Evolutionary conservation across 371 early-diverging fungal species (phyloP).

Genomic region (Lichtheimia ornata): DNA sequence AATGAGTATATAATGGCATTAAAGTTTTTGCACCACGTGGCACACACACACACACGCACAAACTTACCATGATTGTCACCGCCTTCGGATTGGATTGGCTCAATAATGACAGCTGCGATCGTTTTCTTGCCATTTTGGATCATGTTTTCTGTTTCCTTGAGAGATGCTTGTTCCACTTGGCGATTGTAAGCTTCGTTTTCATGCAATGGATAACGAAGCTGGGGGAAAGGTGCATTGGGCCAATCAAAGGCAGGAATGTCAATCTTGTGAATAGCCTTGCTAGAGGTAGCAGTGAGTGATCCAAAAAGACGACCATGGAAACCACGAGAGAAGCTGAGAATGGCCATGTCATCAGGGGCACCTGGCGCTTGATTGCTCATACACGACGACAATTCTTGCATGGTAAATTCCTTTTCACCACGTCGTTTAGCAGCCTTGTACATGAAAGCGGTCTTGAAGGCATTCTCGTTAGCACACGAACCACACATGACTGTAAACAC

Average conservation of each 20-base stretch:
- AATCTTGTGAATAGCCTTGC: slow-evolving; percentile 73
- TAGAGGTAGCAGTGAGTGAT: slow-evolving; percentile 68
- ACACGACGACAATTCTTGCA: slow-evolving; percentile 56
- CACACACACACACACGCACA: neutral
- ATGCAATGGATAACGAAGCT: slow-evolving; percentile 63
- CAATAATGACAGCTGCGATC: slow-evolving; percentile 77
- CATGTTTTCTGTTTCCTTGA: slow-evolving; percentile 52
- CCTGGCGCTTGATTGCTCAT: slow-evolving; percentile 76
- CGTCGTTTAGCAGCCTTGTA: slow-evolving; percentile 61
- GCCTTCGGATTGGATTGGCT: slow-evolving; percentile 87
- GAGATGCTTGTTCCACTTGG: slow-evolving; percentile 56
- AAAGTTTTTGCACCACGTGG: neutral
- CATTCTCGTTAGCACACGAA: slow-evolving; percentile 77
- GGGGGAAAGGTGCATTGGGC: slow-evolving; percentile 67
- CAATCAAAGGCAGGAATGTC: slow-evolving; percentile 78
- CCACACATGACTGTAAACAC: slow-evolving; percentile 83
- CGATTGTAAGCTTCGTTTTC: slow-evolving; percentile 56
- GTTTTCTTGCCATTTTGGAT: slow-evolving; percentile 54
- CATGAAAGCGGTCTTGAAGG: slow-evolving; percentile 82
- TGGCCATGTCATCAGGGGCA: slow-evolving; percentile 63
- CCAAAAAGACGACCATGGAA: slow-evolving; percentile 81
- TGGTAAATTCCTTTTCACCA: slow-evolving; percentile 47
- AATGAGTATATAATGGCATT: neutral
- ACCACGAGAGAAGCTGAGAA: slow-evolving; percentile 67
- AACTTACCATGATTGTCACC: slow-evolving; percentile 68